Conservation (phyloP, 352 stramenopile genomes). For the Phytophthora europaea region DNA sequence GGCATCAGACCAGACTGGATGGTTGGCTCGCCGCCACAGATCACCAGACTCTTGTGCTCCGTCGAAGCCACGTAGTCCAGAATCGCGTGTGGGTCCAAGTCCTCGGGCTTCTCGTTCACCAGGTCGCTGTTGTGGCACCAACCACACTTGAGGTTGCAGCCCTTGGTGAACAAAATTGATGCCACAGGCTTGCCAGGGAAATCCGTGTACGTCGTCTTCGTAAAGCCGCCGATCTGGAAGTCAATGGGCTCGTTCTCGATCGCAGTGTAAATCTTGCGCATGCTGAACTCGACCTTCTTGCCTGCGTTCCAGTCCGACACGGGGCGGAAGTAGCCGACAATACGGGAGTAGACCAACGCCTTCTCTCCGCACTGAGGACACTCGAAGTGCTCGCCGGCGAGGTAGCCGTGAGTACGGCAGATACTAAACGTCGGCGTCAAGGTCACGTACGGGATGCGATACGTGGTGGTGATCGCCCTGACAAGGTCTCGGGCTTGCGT, state of each 20-base stretch:
- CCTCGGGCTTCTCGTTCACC: conserved; percentile 38
- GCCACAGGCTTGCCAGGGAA: conserved; percentile 33
- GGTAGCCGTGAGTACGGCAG: conserved; percentile 40
- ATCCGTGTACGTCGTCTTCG: conserved; percentile 41
- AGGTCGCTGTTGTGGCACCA: conserved; percentile 47
- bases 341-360: conserved; percentile 39
- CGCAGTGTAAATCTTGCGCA: conserved; percentile 43
- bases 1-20: conserved; percentile 40
- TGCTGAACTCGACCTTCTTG: conserved; percentile 47
- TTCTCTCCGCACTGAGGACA: conserved; percentile 43
- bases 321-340: conserved; percentile 44
- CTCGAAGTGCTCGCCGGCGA: conserved; percentile 36
- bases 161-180: conserved; percentile 45
- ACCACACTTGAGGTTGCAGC: conserved; percentile 43
- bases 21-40: conserved; percentile 41
- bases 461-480: conserved; percentile 33
- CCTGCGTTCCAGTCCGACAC: conserved; percentile 43
- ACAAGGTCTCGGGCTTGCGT: conserved; percentile 42
- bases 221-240: conserved; percentile 43
- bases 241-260: conserved; percentile 42
- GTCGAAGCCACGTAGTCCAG: conserved; percentile 43
- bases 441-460: conserved; percentile 42
- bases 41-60: conserved; percentile 39
- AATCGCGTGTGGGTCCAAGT: conserved; percentile 39
- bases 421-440: conserved; percentile 43